Conservation (phyloP, 345 rosid genomes). For the Combretum micranthum region DNA sequence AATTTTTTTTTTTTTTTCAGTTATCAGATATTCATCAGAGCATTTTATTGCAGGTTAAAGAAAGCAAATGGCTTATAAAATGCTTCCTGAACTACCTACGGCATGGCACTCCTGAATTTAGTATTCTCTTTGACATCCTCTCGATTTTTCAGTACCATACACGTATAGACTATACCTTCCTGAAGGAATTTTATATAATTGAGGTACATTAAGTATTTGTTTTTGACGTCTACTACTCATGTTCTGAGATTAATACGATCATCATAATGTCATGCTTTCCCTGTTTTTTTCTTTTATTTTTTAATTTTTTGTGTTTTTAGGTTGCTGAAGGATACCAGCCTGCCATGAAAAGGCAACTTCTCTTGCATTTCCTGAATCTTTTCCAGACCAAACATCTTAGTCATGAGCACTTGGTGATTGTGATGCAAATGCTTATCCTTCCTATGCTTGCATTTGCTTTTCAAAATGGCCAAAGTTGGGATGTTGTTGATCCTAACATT, state of each 20-base stretch:
- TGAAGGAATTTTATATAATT: conserved; percentile 96
- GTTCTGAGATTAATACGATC: no score
- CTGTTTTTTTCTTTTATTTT: not conserved
- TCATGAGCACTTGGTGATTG: conserved; percentile 90
- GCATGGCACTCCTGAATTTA: conserved; percentile 75
- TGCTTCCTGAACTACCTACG: conserved; percentile 89
- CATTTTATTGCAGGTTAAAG: conserved; percentile 67
- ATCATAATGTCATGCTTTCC: not conserved
- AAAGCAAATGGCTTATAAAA: conserved; percentile 99
- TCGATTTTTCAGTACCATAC: conserved; percentile 84
- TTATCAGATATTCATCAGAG: not conserved
- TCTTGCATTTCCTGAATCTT: conserved; percentile 79
- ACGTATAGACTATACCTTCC: conserved; percentile 94
- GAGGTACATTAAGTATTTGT: conserved; percentile 46
- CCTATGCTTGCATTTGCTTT: conserved; percentile 99
- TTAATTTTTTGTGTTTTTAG: conserved; percentile 30
- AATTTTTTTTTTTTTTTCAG: not conserved
- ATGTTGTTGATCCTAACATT: conserved; percentile 79
- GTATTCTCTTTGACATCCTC: conserved; percentile 87
- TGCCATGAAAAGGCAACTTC: conserved; percentile 74
- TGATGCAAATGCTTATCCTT: conserved; percentile 98
- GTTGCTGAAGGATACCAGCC: conserved; percentile 94
- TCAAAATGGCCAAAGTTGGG: conserved; percentile 86
- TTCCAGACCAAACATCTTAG: conserved; percentile 91
- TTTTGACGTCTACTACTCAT: no score